Base-by-base conservation (phyloP, 257 asterid species). In the Lycium barbarum region DNA sequence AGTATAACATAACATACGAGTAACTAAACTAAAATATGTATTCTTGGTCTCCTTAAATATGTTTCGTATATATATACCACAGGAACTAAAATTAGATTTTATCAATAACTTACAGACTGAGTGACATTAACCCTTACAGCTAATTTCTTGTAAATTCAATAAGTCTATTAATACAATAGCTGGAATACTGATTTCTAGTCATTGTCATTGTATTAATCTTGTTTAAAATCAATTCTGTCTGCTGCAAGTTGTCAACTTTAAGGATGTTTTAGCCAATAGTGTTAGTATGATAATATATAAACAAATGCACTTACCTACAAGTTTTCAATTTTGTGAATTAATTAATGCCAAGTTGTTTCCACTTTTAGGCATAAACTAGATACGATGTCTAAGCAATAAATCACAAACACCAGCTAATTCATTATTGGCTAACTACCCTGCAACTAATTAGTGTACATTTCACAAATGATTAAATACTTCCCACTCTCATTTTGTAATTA, bases 171-270 rank as follows among this genome's bases (percentile, higher is more conserved):
- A 47, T 47, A 5, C 40, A 74, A 13, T 26, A 74, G 58, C 36
- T 76, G 63, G 62, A 74, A 12, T 51, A 76, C 26, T 73, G 61
- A 11, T 47, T 76, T 51, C 82, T 76, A 76, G 63, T 76, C 45
- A 76, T 51, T 76, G 45, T 26, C 82, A 76, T 6, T 76, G 22
- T 26, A 26, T 51, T 76, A 12, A 51, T 76, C 82, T 51, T 13
- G 47, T 26, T 76, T 13, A 76, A 51, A 14, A 22, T 26, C 12
- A 68, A 68, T 38, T 76, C 0, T 76, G 3, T 14, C 51, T 26
- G 15, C 5, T 26, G 15, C 5, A 51, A 6, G 82, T 14, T 76
- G 63, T 55, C 2, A 26, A 4, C 51, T 76, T 51, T 51, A 76
- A 76, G 47, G 63, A 76, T 51, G 26, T 76, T 76, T 76, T 51